phyloP scores from a whole-genome alignment of 1,284 basidiomycete genomes.

The Ganoderma boninense region DNA sequence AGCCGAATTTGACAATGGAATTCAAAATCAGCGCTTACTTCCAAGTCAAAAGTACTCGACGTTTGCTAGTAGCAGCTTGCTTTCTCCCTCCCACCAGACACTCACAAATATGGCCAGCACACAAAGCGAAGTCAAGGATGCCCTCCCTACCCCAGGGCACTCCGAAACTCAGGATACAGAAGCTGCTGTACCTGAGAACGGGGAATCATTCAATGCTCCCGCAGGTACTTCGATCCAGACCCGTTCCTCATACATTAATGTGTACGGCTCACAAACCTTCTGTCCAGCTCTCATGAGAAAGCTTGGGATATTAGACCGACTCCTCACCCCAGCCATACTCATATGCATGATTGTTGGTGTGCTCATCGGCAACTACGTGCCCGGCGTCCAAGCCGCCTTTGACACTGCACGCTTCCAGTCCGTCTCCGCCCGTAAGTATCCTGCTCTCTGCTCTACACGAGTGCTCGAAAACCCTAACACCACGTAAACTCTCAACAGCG shows the following conservation, averaged over 20 bases:
- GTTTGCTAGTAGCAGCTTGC: too few species aligned
- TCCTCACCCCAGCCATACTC: conserved; percentile 78
- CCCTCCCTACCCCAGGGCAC: not conserved
- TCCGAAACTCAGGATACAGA: not conserved
- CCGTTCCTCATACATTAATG: not conserved
- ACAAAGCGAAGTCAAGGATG: not conserved
- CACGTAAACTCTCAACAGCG: conserved; percentile 49
- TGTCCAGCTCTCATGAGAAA: conserved; percentile 51
- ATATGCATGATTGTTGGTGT: conserved; percentile 85
- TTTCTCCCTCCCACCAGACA: not conserved
- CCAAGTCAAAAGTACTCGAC: not conserved
- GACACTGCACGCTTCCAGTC: conserved; percentile 59
- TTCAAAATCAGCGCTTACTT: conserved; percentile 33
- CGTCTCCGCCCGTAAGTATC: conserved; percentile 67
- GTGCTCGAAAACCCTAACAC: not conserved
- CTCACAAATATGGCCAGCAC: not conserved
- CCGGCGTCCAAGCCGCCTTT: conserved; percentile 59
- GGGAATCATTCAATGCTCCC: conserved; percentile 12
- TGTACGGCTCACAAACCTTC: too few species aligned
- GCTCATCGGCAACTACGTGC: conserved; percentile 73
- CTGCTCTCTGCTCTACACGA: not conserved
- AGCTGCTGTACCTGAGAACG: not conserved
- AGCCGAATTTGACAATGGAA: conserved; percentile 30
- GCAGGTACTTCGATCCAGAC: conserved; percentile 10
- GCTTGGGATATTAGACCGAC: conserved; percentile 66